Evolutionary conservation across 352 stramenopile species (phyloP), one percentile per base, ranked within the genome.

Genomic region (Globisporangium carolinianum): DNA sequence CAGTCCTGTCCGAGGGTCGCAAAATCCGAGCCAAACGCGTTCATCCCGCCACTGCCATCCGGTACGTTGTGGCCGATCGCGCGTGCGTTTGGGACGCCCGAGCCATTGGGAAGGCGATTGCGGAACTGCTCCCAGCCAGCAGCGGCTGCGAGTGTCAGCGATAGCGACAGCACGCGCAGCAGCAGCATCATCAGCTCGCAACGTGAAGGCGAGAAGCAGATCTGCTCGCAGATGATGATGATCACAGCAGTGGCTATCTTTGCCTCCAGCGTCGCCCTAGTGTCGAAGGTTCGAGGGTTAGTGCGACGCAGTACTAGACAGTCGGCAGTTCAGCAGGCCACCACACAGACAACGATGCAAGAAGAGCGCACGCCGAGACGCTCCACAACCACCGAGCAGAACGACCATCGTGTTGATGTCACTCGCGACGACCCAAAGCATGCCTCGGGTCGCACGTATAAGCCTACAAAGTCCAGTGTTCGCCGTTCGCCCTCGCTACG

Each of bases 1-100:
- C 68, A 80, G 35, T 53, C 47, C 6, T 58, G 41, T 4, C 38
- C 51, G 51, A 56, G 11, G n/a, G 37, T 17, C 6, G 51, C 38
- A 56, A 56, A 56, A 18, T 56, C 51, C n/a, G 8, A n/a, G 9
- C 51, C 51, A 56, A 56, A 56, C 10, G 39, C n/a, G 51, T 56
- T 56, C 51, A 49, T 37, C 8, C 17, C 41, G 18, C 51, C 51
- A 15, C 51, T 39, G 18, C 56, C 48, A 24, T 55, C 56, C 8
- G 39, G 12, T n/a, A 10, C 6, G 15, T 51, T 51, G 47, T 55
- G 48, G 17, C 47, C 47, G 11, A 61, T 38, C 6, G 54, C 36
- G n/a, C 36, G 46, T 17, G 45, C 46, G n/a, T 48, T 60, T 4
- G 46, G 36, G 10, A 61, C 49, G 24, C 32, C 35, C 12, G 39